Base-by-base conservation (phyloP, 257 asterid species). In the Phtheirospermum japonicum region DNA sequence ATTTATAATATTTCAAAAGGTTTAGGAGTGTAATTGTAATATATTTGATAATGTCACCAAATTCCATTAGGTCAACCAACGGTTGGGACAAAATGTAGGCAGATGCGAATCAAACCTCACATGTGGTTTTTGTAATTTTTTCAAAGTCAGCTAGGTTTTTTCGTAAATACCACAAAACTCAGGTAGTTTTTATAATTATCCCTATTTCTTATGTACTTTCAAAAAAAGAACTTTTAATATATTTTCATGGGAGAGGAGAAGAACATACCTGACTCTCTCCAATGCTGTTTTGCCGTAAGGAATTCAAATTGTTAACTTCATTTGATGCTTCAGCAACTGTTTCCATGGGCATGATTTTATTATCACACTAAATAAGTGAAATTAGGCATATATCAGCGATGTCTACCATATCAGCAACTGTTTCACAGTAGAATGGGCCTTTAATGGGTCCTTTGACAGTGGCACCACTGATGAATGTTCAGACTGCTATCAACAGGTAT, bases 251-350 rank as follows among this genome's bases (percentile, higher is more conserved):
- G 59, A 50, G 70, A 72, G 65, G 53, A 16, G 20, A 45, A 56
- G 45, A 52, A n/a, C n/a, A n/a, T 75, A 70, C 87, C 80, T 49
- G 78, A 48, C 39, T 30, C 55, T 67, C 74, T n/a, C n/a, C n/a
- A 17, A 40, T 50, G 33, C 32, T 46, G 28, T 57, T 56, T 26
- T 34, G 32, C 28, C n/a, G n/a, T n/a, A 62, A 40, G 17, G 72
- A 63, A 28, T 37, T 62, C 30, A 34, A 7, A 5, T 34, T 10
- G 48, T 36, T 58, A 32, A 6, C 64, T 18, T 63, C 19, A 13
- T 39, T 59, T 57, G 23, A 70, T 71, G 63, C 71, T 58, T 71
- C 74, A 12, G 58, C 67, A 36, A 20, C 70, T 4, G 60, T 39
- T 52, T 26, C 68, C 8, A 28, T 14, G 13, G 67, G 32, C 49